A percentile compares a stretch with the other conserved stretches of the same genome.
Evolutionary conservation across 306 rosid species (phyloP).

Genomic region (Hippophae rhamnoides): DNA sequence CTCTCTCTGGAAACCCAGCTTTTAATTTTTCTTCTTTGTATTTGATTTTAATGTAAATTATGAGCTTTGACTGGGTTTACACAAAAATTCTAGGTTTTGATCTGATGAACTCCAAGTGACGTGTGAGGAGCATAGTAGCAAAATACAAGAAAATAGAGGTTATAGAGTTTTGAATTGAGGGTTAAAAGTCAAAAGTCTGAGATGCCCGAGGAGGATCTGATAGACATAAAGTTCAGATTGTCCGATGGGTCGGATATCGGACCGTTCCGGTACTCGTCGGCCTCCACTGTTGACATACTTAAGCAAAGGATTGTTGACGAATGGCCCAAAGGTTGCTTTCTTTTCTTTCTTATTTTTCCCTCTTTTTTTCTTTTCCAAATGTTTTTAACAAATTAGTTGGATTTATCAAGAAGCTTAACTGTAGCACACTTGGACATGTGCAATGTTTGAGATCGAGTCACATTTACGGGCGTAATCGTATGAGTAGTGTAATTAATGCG

Average conservation of each 20-base stretch:
- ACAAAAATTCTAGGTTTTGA: slow-evolving; percentile 12
- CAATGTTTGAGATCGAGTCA: too few relatives aligned
- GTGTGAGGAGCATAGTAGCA: neutral
- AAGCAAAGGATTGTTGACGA: slow-evolving; percentile 85
- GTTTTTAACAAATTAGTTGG: slow-evolving; percentile 8
- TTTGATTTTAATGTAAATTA: neutral
- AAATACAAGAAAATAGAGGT: neutral
- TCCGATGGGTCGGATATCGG: slow-evolving; percentile 82
- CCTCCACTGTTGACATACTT: slow-evolving; percentile 77
- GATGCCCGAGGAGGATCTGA: slow-evolving; percentile 87
- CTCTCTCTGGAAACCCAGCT: neutral
- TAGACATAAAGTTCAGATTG: slow-evolving; percentile 73
- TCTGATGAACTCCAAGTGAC: slow-evolving; percentile 14
- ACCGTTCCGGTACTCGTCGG: slow-evolving; percentile 71
- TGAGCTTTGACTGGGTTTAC: neutral
- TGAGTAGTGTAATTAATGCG: too few relatives aligned
- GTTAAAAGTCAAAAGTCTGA: slow-evolving; percentile 23
- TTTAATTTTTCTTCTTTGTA: neutral
- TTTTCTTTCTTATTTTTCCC: neutral
- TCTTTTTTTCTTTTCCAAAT: too few relatives aligned
- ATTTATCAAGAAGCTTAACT: neutral
- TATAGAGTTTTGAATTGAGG: slow-evolving; percentile 10
- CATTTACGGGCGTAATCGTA: too few relatives aligned
- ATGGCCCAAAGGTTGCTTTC: slow-evolving; percentile 76
- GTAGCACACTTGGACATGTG: too few relatives aligned